Evolutionary conservation across 202 grass and related monocot genomes (phyloP).

Genomic region (Saccharum hybrid): DNA sequence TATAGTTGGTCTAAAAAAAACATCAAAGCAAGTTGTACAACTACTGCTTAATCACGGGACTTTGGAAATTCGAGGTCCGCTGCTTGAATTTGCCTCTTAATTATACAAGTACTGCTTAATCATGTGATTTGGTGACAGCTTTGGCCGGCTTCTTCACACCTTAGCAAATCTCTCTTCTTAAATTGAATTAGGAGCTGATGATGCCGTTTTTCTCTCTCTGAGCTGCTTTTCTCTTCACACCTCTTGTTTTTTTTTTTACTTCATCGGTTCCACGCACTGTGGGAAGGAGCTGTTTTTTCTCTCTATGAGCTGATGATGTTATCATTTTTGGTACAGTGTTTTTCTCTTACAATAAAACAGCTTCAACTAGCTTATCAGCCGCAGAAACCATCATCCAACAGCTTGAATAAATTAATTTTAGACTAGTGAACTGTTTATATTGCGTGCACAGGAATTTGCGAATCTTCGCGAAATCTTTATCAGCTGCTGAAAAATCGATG

Average conservation of each 20-base stretch:
- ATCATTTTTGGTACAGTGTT: too few species aligned
- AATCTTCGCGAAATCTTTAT: slow-evolving; percentile 2
- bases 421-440: neutral
- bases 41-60: neutral
- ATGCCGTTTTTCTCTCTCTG: too few species aligned
- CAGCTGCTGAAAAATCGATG: slow-evolving; percentile 18
- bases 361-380: too few species aligned
- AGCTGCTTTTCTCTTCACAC: too few species aligned
- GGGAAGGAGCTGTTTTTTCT: too few species aligned
- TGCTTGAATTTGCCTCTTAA: neutral
- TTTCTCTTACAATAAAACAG: too few species aligned
- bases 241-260: too few species aligned
- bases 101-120: neutral
- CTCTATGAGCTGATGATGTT: too few species aligned
- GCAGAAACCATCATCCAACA: too few species aligned
- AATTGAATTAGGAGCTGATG: too few species aligned
- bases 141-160: neutral
- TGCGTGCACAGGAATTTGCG: slow-evolving; percentile 39
- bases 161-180: too few species aligned
- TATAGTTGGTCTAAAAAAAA: neutral
- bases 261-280: too few species aligned
- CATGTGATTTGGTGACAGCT: neutral
- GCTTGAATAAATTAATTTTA: neutral
- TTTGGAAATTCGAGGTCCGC: neutral
- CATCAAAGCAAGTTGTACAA: neutral